A percentile compares a stretch with the other conserved stretches of the same genome.
Conservation (phyloP, 164 flowering plant species). For the Taxillus chinensis region DNA sequence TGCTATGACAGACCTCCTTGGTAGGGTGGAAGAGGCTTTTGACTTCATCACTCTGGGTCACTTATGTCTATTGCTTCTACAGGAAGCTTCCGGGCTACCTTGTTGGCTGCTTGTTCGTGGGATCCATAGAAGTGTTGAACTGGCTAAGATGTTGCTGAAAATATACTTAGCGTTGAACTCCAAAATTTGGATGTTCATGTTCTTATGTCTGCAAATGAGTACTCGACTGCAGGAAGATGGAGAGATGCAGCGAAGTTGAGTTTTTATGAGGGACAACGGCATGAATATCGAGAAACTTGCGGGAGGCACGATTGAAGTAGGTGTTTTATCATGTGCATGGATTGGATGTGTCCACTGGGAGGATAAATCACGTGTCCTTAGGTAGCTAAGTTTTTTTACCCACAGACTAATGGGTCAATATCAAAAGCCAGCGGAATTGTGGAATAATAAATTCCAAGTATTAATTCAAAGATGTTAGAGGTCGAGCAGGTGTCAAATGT, state of each 20-base stretch:
- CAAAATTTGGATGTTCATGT: constrained; percentile 55
- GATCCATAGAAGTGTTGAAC: constrained; percentile 55
- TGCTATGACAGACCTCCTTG: constrained; percentile 79
- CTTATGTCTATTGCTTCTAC: constrained; percentile 38
- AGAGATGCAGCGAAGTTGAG: constrained; percentile 59
- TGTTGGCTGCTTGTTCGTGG: constrained; percentile 71
- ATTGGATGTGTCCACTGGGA: too few species aligned
- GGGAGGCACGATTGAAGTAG: constrained; percentile 80
- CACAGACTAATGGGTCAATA: too few species aligned
- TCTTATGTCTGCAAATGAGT: constrained; percentile 58
- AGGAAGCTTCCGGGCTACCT: constrained; percentile 60
- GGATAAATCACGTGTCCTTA: too few species aligned
- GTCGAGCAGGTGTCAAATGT: too few species aligned
- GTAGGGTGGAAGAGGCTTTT: constrained; percentile 78
- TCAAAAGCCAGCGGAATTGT: too few species aligned
- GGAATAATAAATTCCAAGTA: too few species aligned
- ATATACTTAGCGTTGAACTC: constrained; percentile 48
- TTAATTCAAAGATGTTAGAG: too few species aligned
- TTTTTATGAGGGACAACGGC: constrained; percentile 44
- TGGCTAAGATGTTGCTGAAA: constrained; percentile 58
- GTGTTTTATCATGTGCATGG: too few species aligned
- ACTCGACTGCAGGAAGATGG: constrained; percentile 61
- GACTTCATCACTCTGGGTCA: constrained; percentile 45
- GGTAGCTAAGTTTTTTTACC: too few species aligned
- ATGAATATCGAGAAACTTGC: constrained; percentile 63